Conservation (phyloP, 2,329 filamentous ascomycete genomes). For the Verticillium longisporum region DNA sequence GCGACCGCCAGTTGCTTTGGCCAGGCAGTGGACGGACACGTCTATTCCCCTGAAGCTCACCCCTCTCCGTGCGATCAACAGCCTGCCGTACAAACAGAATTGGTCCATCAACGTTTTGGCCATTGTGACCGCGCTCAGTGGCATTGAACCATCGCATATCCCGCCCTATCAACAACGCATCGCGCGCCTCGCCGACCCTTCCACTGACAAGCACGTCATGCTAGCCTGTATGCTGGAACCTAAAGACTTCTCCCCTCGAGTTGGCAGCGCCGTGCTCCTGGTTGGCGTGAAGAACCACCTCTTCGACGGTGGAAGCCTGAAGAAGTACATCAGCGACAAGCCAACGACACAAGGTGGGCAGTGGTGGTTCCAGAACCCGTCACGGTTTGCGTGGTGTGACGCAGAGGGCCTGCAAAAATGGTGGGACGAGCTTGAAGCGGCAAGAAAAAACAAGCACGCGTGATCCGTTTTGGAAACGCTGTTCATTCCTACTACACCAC, state of each 20-base stretch:
- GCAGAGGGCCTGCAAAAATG: constrained; percentile 35
- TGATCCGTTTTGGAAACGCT: not conserved
- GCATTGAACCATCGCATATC: constrained; percentile 39
- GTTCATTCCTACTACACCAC: not conserved
- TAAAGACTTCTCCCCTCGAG: constrained; percentile 34
- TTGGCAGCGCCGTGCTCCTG: constrained; percentile 44
- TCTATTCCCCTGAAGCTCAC: constrained; percentile 44
- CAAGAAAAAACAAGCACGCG: not conserved
- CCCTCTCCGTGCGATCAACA: constrained; percentile 38
- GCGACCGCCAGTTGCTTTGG: constrained; percentile 23
- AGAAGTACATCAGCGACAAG: constrained; percentile 35
- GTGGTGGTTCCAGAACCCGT: constrained; percentile 48
- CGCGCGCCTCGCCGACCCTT: constrained; percentile 43
- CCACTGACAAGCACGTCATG: constrained; percentile 43
- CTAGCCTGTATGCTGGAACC: constrained; percentile 50
- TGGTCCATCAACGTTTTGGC: constrained; percentile 50
- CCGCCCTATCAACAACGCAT: constrained; percentile 45
- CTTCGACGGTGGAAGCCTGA: constrained; percentile 40
- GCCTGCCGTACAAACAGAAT: constrained; percentile 50
- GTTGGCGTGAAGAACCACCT: constrained; percentile 51
- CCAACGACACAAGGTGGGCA: constrained; percentile 19
- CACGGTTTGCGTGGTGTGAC: constrained; percentile 41
- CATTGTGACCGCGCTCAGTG: constrained; percentile 39
- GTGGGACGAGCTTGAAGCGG: constrained; percentile 27
- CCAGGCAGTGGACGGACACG: constrained; percentile 32